Evolutionary conservation across 345 rosid species (phyloP).

Genomic region (Ceriops tagal): DNA sequence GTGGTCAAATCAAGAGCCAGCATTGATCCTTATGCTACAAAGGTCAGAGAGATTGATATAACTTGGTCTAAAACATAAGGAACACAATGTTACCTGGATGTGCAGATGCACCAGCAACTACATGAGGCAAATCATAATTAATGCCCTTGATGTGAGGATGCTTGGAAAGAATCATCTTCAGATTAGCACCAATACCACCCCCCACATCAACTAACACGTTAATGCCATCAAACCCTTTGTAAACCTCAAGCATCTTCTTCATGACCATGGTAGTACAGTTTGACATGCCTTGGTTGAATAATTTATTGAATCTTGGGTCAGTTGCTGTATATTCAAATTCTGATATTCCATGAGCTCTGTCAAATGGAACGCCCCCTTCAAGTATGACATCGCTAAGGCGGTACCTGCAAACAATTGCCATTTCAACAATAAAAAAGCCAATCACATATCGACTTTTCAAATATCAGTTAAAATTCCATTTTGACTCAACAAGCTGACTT

Average conservation of each 20-base stretch:
- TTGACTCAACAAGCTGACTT: no score
- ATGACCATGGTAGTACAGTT: conserved; percentile 24
- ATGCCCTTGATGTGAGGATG: conserved; percentile 35
- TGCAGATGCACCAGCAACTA: conserved; percentile 28
- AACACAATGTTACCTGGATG: conserved; percentile 24
- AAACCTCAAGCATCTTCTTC: conserved; percentile 28
- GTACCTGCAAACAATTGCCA: conserved; percentile 16
- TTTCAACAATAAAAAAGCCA: no score
- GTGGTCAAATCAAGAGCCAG: conserved; percentile 4
- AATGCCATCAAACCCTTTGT: conserved; percentile 30
- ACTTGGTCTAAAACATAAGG: no score
- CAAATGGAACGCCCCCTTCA: conserved; percentile 37
- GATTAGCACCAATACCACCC: conserved; percentile 31
- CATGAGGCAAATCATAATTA: conserved; percentile 40
- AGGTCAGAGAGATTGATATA: no score
- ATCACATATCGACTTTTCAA: no score
- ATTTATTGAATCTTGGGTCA: conserved; percentile 31
- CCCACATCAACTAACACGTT: conserved; percentile 39
- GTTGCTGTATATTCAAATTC: conserved; percentile 23
- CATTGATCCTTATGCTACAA: no score
- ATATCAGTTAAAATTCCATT: no score
- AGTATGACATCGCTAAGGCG: conserved; percentile 31
- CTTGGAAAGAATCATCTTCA: conserved; percentile 24
- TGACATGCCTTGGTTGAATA: conserved; percentile 30
- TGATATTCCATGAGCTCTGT: conserved; percentile 27